Evolutionary conservation across 352 stramenopile species (phyloP).

Genomic region (Pythium rishiriense): DNA sequence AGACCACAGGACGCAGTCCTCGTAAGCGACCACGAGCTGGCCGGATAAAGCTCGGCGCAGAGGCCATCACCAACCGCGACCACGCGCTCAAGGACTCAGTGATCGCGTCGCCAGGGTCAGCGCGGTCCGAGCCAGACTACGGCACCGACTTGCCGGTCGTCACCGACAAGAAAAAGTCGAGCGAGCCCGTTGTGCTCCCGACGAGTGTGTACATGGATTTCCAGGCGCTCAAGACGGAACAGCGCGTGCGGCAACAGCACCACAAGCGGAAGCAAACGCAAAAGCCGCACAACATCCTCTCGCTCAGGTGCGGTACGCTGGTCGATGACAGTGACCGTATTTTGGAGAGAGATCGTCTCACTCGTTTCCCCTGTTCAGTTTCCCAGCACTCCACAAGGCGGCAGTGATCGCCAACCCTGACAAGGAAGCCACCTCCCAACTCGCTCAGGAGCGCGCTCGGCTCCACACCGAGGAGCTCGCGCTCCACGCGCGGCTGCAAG

Average conservation of each 20-base stretch:
- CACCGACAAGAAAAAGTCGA: not conserved
- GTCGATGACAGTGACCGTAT: not conserved
- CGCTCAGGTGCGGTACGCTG: constrained; percentile 27
- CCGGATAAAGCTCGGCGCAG: not conserved
- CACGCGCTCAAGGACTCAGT: not conserved
- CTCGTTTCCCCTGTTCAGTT: not conserved
- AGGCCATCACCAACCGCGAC: constrained; percentile 1
- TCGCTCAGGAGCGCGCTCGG: constrained; percentile 14
- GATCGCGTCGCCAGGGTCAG: not conserved
- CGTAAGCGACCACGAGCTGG: not conserved
- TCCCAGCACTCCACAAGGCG: constrained; percentile 19
- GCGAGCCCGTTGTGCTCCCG: not conserved
- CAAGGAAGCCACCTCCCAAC: constrained; percentile 12
- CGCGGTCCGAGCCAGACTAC: constrained; percentile 12
- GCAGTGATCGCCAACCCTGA: not conserved
- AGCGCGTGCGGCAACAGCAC: constrained; percentile 3
- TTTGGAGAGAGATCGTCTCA: too few species aligned
- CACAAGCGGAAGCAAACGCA: constrained; percentile 8
- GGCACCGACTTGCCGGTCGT: not conserved
- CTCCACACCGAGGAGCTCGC: constrained; percentile 4
- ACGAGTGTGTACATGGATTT: constrained; percentile 8
- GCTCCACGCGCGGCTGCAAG: constrained; percentile 37
- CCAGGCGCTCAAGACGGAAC: constrained; percentile 14
- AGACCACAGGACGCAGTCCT: not conserved
- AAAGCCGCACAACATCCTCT: constrained; percentile 26